phyloP scores from a whole-genome alignment of 345 rosid genomes.

The Pugionium dolabratum region DNA sequence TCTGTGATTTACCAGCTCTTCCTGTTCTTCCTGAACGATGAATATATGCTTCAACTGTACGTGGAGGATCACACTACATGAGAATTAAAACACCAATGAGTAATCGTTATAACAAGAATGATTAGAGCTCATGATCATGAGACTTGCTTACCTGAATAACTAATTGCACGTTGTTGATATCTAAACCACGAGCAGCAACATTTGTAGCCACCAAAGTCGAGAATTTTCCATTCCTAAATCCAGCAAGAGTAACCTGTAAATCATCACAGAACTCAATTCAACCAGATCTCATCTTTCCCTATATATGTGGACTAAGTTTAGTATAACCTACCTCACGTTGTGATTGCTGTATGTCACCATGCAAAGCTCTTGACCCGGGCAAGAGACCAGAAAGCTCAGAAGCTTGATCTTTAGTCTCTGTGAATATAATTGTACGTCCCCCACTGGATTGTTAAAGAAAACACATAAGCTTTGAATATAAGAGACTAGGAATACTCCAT shows the following conservation, averaged over 20 bases:
- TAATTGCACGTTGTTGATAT: slow-evolving; percentile 90
- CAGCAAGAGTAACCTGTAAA: slow-evolving; percentile 77
- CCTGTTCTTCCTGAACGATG: slow-evolving; percentile 99
- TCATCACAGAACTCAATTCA: slow-evolving; percentile 12
- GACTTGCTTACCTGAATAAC: slow-evolving; percentile 71
- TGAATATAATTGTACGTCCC: slow-evolving; percentile 86
- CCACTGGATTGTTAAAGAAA: slow-evolving; percentile 56
- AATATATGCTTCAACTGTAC: slow-evolving; percentile 91
- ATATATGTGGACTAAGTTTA: not conserved
- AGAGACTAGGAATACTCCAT: not conserved
- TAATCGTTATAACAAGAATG: not conserved
- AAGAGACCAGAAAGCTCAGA: slow-evolving; percentile 84
- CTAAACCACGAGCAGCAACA: slow-evolving; percentile 97
- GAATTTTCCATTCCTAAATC: slow-evolving; percentile 89
- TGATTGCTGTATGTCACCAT: slow-evolving; percentile 92
- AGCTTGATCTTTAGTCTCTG: slow-evolving; percentile 85
- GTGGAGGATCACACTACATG: slow-evolving; percentile 93
- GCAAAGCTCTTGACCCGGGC: slow-evolving; percentile 86
- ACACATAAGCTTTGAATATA: not conserved
- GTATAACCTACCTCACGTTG: slow-evolving; percentile 73
- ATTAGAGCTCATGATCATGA: not conserved
- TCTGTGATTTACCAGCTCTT: slow-evolving; percentile 69
- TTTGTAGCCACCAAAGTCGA: slow-evolving; percentile 87
- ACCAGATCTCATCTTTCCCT: not conserved
- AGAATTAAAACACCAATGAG: slow-evolving; percentile 7